Conservation (phyloP, 345 rosid species). For the Raphanus raphanistrum region DNA sequence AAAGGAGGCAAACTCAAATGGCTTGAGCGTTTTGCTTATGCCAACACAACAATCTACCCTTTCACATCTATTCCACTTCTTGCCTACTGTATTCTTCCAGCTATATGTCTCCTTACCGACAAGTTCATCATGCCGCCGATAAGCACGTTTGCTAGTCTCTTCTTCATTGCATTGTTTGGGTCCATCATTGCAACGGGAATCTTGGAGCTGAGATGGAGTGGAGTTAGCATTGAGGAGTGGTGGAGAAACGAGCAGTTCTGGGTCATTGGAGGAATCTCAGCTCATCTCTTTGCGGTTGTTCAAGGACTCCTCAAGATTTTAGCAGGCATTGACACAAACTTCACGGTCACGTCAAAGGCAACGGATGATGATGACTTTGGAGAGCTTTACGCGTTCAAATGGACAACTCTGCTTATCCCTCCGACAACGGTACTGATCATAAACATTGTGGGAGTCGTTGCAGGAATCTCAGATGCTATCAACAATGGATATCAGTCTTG, state of each 20-base stretch:
- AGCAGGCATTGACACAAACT: conserved; percentile 91
- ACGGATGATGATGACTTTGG: conserved; percentile 84
- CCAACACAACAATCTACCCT: conserved; percentile 91
- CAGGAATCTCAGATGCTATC: conserved; percentile 92
- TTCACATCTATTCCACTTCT: conserved; percentile 89
- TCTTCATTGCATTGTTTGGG: conserved; percentile 77
- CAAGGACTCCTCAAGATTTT: conserved; percentile 83
- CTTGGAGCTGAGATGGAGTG: conserved; percentile 94
- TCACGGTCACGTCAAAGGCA: conserved; percentile 93
- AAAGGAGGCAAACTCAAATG: conserved; percentile 91
- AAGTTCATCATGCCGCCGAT: conserved; percentile 98
- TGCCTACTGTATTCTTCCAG: conserved; percentile 89
- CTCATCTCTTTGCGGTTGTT: conserved; percentile 88
- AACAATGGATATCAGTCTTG: conserved; percentile 90
- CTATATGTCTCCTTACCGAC: conserved; percentile 90
- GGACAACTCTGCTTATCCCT: conserved; percentile 90
- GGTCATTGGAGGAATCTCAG: conserved; percentile 96
- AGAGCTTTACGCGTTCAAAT: conserved; percentile 82
- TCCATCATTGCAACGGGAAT: conserved; percentile 84
- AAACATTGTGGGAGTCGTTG: conserved; percentile 92
- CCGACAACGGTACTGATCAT: conserved; percentile 88
- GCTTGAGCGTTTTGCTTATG: conserved; percentile 90
- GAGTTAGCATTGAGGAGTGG: conserved; percentile 98
- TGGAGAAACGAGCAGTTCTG: conserved; percentile 99
- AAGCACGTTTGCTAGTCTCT: conserved; percentile 91